Percentiles rank a stretch among this genome's conserved stretches.
Conservation (phyloP, 2,329 filamentous ascomycete species). For the Cladosporium oxysporum region DNA sequence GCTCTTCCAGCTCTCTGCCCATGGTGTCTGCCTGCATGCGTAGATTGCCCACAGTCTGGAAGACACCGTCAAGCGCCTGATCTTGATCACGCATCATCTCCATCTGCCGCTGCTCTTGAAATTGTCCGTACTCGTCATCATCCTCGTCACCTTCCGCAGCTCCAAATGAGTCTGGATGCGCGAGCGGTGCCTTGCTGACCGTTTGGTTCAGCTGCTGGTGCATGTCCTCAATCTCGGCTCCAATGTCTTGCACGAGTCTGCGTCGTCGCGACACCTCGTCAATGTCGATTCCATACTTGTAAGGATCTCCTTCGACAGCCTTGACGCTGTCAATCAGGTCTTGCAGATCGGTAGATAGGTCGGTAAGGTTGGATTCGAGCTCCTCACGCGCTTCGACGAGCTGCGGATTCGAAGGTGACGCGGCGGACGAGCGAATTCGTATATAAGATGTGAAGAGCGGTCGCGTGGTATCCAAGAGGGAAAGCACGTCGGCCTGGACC, state of each 20-base stretch:
- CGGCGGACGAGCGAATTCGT: slow-evolving; percentile 85
- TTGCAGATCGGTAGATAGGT: slow-evolving; percentile 78
- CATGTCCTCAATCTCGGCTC: slow-evolving; percentile 87
- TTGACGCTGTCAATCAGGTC: slow-evolving; percentile 86
- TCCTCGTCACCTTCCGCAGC: slow-evolving; percentile 36
- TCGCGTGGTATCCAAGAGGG: slow-evolving; percentile 76
- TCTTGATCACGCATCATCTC: slow-evolving; percentile 96
- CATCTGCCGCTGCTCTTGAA: slow-evolving; percentile 83
- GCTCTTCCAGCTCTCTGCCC: slow-evolving; percentile 94
- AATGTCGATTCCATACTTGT: slow-evolving; percentile 80
- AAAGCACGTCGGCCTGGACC: slow-evolving; percentile 72
- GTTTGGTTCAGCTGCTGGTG: slow-evolving; percentile 72
- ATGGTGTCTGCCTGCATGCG: slow-evolving; percentile 90
- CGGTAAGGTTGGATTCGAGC: slow-evolving; percentile 73
- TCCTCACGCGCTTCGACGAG: slow-evolving; percentile 67
- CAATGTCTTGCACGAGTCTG: slow-evolving; percentile 84
- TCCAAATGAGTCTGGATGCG: slow-evolving; percentile 58
- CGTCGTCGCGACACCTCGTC: slow-evolving; percentile 80
- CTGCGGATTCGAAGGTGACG: slow-evolving; percentile 69
- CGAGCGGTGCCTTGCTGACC: slow-evolving; percentile 57
- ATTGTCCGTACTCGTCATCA: slow-evolving; percentile 64
- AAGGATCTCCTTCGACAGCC: slow-evolving; percentile 83
- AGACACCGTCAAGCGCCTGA: slow-evolving; percentile 87
- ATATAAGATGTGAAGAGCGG: slow-evolving; percentile 93
- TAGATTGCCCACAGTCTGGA: slow-evolving; percentile 87